These are phyloP conservation scores for Helotiales sp. DNA, from an alignment of 2,329 filamentous ascomycete genomes.

Conservation along the genomic window DNA sequence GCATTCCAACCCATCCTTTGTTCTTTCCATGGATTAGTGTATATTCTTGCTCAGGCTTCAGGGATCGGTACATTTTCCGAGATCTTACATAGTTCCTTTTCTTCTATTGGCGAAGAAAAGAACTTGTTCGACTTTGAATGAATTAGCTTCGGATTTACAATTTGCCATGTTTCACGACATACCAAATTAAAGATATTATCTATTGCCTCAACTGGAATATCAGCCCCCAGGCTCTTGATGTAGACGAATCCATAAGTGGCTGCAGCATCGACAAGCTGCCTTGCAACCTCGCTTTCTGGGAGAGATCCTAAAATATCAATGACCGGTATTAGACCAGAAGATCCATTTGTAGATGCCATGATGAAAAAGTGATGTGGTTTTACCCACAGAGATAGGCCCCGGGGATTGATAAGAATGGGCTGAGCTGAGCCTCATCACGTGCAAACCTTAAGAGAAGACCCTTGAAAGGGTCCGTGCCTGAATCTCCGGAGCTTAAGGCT, in stretches of 20 bases:
- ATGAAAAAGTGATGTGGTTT: not conserved
- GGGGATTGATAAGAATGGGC: not conserved
- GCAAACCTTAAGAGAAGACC: not conserved
- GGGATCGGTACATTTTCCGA: conserved; percentile 51
- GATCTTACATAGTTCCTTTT: conserved; percentile 76
- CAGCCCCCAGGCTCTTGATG: conserved; percentile 70
- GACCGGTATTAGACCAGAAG: conserved; percentile 61
- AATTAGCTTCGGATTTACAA: conserved; percentile 2
- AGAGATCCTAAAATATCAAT: conserved; percentile 73
- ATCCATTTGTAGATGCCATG: conserved; percentile 13
- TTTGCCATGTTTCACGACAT: conserved; percentile 19
- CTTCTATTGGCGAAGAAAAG: conserved; percentile 67
- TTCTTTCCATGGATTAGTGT: conserved; percentile 53
- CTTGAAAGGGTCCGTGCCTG: too few relatives aligned
- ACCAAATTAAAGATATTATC: conserved; percentile 75
- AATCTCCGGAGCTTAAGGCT: too few relatives aligned
- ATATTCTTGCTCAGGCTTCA: not conserved
- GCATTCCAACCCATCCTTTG: conserved; percentile 85
- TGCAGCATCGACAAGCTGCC: conserved; percentile 76
- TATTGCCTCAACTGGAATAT: conserved; percentile 67
- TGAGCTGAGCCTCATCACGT: not conserved
- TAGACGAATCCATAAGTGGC: conserved; percentile 87
- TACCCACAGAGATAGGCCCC: not conserved
- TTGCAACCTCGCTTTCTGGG: conserved; percentile 56
- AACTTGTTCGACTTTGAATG: conserved; percentile 60